phyloP scores from a whole-genome alignment of 1,284 basidiomycete genomes.

The Ceratobasidium sp. region DNA sequence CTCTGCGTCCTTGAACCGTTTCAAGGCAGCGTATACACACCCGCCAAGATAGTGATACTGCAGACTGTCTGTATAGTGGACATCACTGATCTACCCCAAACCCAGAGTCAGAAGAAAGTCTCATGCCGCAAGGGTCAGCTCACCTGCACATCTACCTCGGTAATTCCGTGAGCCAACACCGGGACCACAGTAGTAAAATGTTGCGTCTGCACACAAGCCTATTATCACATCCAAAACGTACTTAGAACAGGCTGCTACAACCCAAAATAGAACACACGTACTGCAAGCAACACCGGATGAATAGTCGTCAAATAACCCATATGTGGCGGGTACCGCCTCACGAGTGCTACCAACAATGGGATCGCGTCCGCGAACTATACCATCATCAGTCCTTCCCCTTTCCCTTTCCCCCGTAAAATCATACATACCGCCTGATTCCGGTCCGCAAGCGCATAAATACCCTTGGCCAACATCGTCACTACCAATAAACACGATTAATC shows the following conservation, averaged over 20 bases:
- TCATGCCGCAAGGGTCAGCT: conserved; percentile 59
- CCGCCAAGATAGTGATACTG: conserved; percentile 84
- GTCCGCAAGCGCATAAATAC: conserved; percentile 61
- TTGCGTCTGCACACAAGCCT: conserved; percentile 65
- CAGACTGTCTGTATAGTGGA: conserved; percentile 81
- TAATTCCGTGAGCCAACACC: conserved; percentile 71
- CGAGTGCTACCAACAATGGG: conserved; percentile 69
- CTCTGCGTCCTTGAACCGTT: conserved; percentile 74
- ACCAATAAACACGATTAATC: neutral
- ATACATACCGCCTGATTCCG: conserved; percentile 62
- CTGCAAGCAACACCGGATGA: conserved; percentile 71
- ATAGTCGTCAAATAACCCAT: conserved; percentile 74
- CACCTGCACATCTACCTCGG: conserved; percentile 57
- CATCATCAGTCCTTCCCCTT: conserved; percentile 44
- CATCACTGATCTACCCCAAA: conserved; percentile 50
- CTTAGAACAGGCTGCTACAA: conserved; percentile 24
- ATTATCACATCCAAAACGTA: conserved; percentile 6
- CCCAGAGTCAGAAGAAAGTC: neutral
- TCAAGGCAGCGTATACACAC: conserved; percentile 71
- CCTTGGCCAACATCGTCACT: conserved; percentile 66
- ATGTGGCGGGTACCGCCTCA: conserved; percentile 72
- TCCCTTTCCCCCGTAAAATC: conserved; percentile 53
- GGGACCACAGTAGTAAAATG: conserved; percentile 71
- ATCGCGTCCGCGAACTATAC: conserved; percentile 67
- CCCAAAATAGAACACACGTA: conserved; percentile 27